A percentile compares a stretch with the other conserved stretches of the same genome.
phyloP scores from a whole-genome alignment of 1,284 basidiomycete genomes.

The Leccinum pachyderme region DNA sequence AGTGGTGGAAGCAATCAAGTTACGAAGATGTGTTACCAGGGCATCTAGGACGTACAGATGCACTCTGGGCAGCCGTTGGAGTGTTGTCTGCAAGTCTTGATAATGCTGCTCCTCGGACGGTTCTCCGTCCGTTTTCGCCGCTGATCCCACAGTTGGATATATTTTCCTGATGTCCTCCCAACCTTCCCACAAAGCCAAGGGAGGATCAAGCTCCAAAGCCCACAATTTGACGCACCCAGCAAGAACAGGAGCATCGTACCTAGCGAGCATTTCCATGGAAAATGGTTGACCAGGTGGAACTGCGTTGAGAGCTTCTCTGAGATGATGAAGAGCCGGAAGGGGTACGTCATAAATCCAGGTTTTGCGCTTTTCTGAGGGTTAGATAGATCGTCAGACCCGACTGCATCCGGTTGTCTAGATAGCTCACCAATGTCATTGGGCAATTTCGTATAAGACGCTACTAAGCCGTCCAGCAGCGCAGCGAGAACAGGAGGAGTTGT shows the following conservation, averaged over 20 bases:
- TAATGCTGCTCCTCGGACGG: conserved; percentile 56
- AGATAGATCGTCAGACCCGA: conserved; percentile 3
- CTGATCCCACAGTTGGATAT: conserved; percentile 74
- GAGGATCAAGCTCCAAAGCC: conserved; percentile 82
- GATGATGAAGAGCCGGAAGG: conserved; percentile 74
- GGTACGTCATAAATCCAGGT: conserved; percentile 94
- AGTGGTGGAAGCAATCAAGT: conserved; percentile 69
- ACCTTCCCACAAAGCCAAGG: conserved; percentile 78
- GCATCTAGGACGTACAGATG: conserved; percentile 84
- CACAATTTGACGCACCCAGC: conserved; percentile 85
- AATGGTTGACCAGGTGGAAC: conserved; percentile 66
- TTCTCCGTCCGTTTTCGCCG: conserved; percentile 50
- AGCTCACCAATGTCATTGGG: conserved; percentile 62
- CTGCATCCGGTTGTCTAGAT: neutral
- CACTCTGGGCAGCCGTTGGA: conserved; percentile 75
- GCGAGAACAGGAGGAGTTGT: conserved; percentile 73
- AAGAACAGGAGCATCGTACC: conserved; percentile 84
- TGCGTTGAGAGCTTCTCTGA: conserved; percentile 80
- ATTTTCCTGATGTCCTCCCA: conserved; percentile 88
- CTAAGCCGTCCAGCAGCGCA: conserved; percentile 64
- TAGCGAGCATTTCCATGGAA: conserved; percentile 60
- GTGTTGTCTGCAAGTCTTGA: conserved; percentile 64
- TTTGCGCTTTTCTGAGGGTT: conserved; percentile 72
- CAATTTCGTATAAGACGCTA: conserved; percentile 62
- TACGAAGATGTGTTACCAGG: conserved; percentile 77